phyloP scores from a whole-genome alignment of 495 filamentous ascomycete genomes.

The Tuber indicum region DNA sequence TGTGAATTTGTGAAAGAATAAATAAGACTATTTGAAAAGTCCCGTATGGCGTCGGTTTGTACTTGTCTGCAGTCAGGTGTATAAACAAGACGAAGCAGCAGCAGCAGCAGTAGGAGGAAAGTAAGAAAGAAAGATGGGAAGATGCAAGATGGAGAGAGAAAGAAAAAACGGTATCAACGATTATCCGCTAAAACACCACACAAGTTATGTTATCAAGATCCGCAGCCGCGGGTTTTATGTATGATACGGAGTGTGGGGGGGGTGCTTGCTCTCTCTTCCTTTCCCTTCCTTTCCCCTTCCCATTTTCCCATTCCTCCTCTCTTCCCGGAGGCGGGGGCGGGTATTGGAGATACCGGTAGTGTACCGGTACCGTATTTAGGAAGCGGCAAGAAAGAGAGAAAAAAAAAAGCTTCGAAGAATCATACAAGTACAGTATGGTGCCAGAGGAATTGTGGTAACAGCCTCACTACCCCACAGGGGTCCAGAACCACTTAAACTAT shows the following conservation, averaged over 20 bases:
- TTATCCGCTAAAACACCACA: background rate
- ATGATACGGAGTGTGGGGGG: background rate
- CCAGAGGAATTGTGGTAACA: background rate
- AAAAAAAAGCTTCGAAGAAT: background rate
- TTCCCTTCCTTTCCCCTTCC: background rate
- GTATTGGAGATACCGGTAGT: background rate
- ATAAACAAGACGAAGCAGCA: conserved; percentile 15
- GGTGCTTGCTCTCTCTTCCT: background rate
- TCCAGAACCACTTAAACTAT: background rate
- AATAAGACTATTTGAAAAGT: background rate
- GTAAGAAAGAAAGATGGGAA: conserved; percentile 6
- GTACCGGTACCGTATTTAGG: background rate
- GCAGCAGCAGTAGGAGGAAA: conserved; percentile 10
- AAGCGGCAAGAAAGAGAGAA: background rate
- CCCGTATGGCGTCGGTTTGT: conserved; percentile 2
- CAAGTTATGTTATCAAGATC: conserved; percentile 1
- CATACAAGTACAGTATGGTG: no score
- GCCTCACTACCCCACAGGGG: background rate
- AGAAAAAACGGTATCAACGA: conserved; percentile 3
- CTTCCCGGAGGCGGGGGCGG: background rate
- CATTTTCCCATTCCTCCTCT: background rate
- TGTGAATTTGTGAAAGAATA: conserved; percentile 4
- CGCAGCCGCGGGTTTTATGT: conserved; percentile 1
- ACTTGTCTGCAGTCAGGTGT: conserved; percentile 3
- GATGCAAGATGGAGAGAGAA: conserved; percentile 11